phyloP scores from a whole-genome alignment of 331 rosid genomes.

The Cydonia oblonga region DNA sequence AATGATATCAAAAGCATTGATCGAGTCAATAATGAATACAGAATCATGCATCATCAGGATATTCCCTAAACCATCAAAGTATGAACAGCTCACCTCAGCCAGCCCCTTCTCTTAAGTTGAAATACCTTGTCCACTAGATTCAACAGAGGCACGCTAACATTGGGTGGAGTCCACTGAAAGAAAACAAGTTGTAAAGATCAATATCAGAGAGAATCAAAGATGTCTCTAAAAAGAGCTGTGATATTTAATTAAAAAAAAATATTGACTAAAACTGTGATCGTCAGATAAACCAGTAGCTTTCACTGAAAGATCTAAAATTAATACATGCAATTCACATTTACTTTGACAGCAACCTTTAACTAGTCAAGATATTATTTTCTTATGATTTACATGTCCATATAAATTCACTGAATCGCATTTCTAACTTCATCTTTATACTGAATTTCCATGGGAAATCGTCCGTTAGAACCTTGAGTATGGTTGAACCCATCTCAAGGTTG shows the following conservation, averaged over 20 bases:
- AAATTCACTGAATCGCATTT: not conserved
- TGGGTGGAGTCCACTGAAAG: conserved; percentile 93
- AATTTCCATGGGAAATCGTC: not conserved
- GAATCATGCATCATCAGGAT: not conserved
- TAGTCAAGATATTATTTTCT: not conserved
- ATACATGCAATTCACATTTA: not conserved
- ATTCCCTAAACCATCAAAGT: too few relatives aligned
- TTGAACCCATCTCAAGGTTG: not conserved
- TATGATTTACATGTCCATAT: not conserved
- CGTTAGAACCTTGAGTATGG: not conserved
- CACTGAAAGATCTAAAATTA: not conserved
- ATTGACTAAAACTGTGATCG: not conserved
- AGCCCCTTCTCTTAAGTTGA: conserved; percentile 97
- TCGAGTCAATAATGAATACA: not conserved
- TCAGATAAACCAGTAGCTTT: not conserved
- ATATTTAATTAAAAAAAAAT: not conserved
- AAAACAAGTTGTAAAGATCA: conserved; percentile 10
- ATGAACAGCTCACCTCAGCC: conserved; percentile 69
- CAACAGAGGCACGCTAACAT: conserved; percentile 85
- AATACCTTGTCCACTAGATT: conserved; percentile 92
- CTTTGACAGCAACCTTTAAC: not conserved
- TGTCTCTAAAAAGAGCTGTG: not conserved
- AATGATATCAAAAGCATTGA: not conserved
- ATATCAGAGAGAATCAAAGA: too few relatives aligned
- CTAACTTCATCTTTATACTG: not conserved